These are phyloP conservation scores for Dryas integrifolia DNA, from an alignment of 331 rosid genomes.

Conservation along the genomic window DNA sequence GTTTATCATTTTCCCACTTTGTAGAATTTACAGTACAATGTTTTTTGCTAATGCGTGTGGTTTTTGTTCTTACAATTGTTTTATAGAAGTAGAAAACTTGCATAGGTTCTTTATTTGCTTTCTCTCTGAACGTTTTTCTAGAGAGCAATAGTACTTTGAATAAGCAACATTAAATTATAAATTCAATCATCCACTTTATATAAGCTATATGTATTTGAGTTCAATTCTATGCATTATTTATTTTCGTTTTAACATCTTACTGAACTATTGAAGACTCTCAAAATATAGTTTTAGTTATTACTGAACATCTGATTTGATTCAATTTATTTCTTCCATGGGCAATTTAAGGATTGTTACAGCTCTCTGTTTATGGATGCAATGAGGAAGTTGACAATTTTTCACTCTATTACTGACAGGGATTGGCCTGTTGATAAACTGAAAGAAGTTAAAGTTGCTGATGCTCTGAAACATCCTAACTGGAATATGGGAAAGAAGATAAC, in stretches of 20 bases:
- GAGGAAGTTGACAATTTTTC: conserved; percentile 12
- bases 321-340: background rate
- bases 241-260: background rate
- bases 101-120: background rate
- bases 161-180: background rate
- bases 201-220: background rate
- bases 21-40: background rate
- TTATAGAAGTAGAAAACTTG: background rate
- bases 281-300: conserved; percentile 4
- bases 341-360: background rate
- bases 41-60: background rate
- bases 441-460: conserved; percentile 92
- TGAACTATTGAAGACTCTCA: background rate
- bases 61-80: background rate
- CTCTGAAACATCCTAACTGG: conserved; percentile 96
- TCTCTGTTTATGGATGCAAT: background rate
- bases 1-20: background rate
- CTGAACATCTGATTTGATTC: background rate
- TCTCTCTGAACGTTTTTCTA: background rate
- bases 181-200: background rate
- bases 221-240: background rate
- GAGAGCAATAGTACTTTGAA: background rate
- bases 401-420: conserved; percentile 50
- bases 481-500: conserved; percentile 92
- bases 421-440: conserved; percentile 85